phyloP scores from a whole-genome alignment of 768 basidiomycete genomes.

The Suillus paluster region DNA sequence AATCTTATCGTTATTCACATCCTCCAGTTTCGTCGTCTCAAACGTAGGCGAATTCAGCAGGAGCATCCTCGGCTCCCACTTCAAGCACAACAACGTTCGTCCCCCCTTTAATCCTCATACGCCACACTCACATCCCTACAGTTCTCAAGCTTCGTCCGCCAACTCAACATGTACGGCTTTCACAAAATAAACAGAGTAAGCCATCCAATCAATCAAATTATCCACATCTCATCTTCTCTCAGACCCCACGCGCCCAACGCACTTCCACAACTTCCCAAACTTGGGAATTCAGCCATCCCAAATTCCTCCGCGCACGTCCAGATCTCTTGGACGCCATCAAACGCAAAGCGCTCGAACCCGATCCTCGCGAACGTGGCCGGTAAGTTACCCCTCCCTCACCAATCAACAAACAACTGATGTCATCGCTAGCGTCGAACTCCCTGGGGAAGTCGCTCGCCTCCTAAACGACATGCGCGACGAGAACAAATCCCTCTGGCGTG shows the following conservation, averaged over 20 bases:
- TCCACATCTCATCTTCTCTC: no score
- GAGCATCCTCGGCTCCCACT: conserved; percentile 83
- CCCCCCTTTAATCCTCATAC: conserved; percentile 11
- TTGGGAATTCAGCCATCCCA: conserved; percentile 90
- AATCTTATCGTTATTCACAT: background rate
- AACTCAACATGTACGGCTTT: conserved; percentile 96
- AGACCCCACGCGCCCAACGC: conserved; percentile 84
- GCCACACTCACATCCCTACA: conserved; percentile 34
- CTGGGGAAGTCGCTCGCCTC: conserved; percentile 65
- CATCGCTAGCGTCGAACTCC: conserved; percentile 73
- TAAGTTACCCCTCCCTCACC: no score
- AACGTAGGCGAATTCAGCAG: conserved; percentile 87
- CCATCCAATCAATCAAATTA: no score
- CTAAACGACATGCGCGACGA: conserved; percentile 74
- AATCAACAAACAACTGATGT: conserved; percentile 10
- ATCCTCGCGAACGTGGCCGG: conserved; percentile 52
- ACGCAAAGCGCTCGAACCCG: conserved; percentile 83
- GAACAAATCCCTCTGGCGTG: conserved; percentile 61
- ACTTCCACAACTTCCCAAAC: conserved; percentile 81
- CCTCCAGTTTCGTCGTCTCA: conserved; percentile 73
- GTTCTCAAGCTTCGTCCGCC: conserved; percentile 95
- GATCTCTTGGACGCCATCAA: conserved; percentile 87
- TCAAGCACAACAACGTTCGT: conserved; percentile 88
- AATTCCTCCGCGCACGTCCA: conserved; percentile 79
- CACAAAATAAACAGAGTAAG: conserved; percentile 94